Percentiles rank a stretch among this genome's conserved stretches.
phyloP scores from a whole-genome alignment of 306 rosid species.

The Echinosophora koreensis region DNA sequence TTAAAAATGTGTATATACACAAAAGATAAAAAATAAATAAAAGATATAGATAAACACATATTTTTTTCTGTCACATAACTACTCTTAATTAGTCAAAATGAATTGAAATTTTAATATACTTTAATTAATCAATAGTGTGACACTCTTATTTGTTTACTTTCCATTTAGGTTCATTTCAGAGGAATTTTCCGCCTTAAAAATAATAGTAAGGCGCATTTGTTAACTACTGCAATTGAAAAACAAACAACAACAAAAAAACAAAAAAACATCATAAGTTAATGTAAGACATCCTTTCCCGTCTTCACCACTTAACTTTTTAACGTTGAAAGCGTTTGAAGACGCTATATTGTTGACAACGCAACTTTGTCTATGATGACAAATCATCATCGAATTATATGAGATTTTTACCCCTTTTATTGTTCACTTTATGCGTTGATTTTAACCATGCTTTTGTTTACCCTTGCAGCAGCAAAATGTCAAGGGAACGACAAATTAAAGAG shows the following conservation, averaged over 20 bases:
- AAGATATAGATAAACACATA: no score
- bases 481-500: slow-evolving; percentile 33
- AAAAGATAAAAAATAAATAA: no score
- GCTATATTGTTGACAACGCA: background rate
- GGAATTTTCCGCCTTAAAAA: no score
- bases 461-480: slow-evolving; percentile 37
- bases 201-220: background rate
- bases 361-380: slow-evolving; percentile 48
- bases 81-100: no score
- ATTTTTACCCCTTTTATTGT: background rate
- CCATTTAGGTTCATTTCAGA: no score
- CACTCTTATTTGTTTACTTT: no score
- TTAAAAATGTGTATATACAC: no score
- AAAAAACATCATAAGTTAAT: background rate
- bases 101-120: no score
- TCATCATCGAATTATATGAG: slow-evolving; percentile 18
- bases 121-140: no score
- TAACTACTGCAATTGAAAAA: background rate
- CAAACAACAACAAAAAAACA: no score
- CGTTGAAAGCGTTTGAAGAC: slow-evolving; percentile 10
- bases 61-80: no score
- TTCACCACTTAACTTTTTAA: background rate
- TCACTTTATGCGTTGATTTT: slow-evolving; percentile 35
- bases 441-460: background rate
- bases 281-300: background rate